phyloP scores from a whole-genome alignment of 371 early-diverging fungal genomes.

The Mortierella sp. region DNA sequence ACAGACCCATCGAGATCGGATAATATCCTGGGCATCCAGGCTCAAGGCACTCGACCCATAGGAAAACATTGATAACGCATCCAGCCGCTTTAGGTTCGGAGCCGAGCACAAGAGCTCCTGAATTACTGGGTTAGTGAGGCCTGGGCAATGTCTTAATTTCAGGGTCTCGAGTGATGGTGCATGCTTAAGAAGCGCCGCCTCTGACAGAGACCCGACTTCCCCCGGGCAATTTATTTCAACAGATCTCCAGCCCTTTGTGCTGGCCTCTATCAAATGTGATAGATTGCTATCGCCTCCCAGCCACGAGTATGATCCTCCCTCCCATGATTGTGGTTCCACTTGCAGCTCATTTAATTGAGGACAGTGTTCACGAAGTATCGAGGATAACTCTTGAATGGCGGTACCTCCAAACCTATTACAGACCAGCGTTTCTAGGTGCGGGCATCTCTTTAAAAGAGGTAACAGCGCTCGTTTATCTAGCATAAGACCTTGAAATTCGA shows the following conservation, averaged over 20 bases:
- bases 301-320: background rate
- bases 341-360: background rate
- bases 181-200: conserved; percentile 1
- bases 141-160: background rate
- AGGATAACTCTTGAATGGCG: background rate
- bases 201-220: background rate
- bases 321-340: too few species aligned
- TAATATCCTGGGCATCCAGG: conserved; percentile 1
- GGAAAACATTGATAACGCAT: background rate
- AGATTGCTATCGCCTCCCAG: background rate
- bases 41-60: background rate
- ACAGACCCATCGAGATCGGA: conserved; percentile 8
- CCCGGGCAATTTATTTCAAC: background rate
- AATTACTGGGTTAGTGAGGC: background rate
- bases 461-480: background rate
- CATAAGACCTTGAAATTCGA: background rate
- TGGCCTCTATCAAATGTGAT: background rate
- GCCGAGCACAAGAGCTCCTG: conserved; percentile 6
- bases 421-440: background rate
- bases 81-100: conserved; percentile 8
- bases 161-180: conserved; percentile 1
- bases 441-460: background rate
- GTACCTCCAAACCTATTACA: background rate
- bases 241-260: background rate
- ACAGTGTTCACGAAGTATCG: background rate